Evolutionary conservation across 495 filamentous ascomycete species (phyloP), one percentile per base, ranked within the genome.

Genomic region (Tetracladium setigerum): DNA sequence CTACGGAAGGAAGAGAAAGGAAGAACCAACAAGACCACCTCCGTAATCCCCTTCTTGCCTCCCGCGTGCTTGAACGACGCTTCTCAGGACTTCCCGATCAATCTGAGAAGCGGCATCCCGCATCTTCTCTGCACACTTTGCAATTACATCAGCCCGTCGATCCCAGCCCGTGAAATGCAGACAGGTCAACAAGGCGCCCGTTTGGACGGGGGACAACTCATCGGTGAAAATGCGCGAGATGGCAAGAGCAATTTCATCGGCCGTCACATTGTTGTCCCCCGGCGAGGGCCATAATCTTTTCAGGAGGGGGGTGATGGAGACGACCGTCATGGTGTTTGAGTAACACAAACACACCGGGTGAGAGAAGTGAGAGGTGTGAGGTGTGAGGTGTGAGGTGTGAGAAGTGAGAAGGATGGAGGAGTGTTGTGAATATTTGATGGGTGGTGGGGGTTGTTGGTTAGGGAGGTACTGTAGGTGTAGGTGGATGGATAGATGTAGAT

Each of bases 211-310:
- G 1, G 84, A 89, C 2, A 96, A 69, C 35, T 78, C 74, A 65
- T 95, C 80, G 19, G 86, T 87, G 60, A 97, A 96, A 60, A 95
- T 91, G 54, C 85, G 72, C 2, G 87, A 81, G 54, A 99, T 82
- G 13, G 92, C 90, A 7, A 82, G 67, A 46, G 90, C 89, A 56
- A 99, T 91, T 50, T 95, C 85, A 31, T 81, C 73, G 15, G 90
- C 82, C 15, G 78, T 77, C 11, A 89, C 82, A 17, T 70, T 66
- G 19, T 63, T 58, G 15, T 66, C 59, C 9, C 62, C 59, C 0
- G 77, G 71, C 30, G 76, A 69, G 42, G 86, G 82, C 77, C 86
- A 84, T 18, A 97, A 75, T 33, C 81, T 75, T 49, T 86, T 80
- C 43, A 97, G 80, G 13, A 97, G 76, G 13, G 86, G 81, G 6